phyloP scores from a whole-genome alignment of 768 basidiomycete genomes.

The Mycena chlorophos region DNA sequence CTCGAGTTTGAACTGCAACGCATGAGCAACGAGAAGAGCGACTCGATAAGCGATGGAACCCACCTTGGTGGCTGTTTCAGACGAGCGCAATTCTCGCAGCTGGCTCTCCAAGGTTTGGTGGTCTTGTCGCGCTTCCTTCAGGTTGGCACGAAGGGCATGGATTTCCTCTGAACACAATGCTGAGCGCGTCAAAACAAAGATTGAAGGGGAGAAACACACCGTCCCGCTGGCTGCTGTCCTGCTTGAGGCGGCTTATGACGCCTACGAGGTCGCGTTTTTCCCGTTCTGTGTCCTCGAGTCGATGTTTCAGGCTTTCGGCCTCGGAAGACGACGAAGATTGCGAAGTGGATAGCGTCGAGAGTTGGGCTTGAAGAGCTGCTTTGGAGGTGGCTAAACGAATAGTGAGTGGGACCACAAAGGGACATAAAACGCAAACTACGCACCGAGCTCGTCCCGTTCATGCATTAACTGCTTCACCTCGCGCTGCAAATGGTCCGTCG shows the following conservation, averaged over 20 bases:
- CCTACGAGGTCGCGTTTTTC: slow-evolving; percentile 89
- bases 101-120: slow-evolving; percentile 66
- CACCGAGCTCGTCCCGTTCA: slow-evolving; percentile 70
- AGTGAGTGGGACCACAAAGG: slow-evolving; percentile 14
- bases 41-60: slow-evolving; percentile 15
- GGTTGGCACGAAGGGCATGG: slow-evolving; percentile 60
- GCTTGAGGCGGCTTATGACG: slow-evolving; percentile 80
- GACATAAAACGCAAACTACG: slow-evolving; percentile 25
- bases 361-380: slow-evolving; percentile 50
- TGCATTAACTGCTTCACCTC: slow-evolving; percentile 58
- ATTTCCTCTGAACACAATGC: slow-evolving; percentile 62
- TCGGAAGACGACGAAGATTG: slow-evolving; percentile 66
- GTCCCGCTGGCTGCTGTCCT: slow-evolving; percentile 71
- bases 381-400: slow-evolving; percentile 33
- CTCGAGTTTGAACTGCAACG: slow-evolving; percentile 77
- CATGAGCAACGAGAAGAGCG: neutral
- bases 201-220: slow-evolving; percentile 48
- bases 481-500: slow-evolving; percentile 51
- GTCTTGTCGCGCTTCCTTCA: slow-evolving; percentile 77
- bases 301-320: slow-evolving; percentile 55
- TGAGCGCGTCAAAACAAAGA: slow-evolving; percentile 6
- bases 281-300: slow-evolving; percentile 74
- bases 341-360: slow-evolving; percentile 56
- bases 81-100: slow-evolving; percentile 69
- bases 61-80: slow-evolving; percentile 78